These are phyloP conservation scores for Arxiozyma bovina DNA, from an alignment of 1,139 yeast genomes.

Conservation along the genomic window DNA sequence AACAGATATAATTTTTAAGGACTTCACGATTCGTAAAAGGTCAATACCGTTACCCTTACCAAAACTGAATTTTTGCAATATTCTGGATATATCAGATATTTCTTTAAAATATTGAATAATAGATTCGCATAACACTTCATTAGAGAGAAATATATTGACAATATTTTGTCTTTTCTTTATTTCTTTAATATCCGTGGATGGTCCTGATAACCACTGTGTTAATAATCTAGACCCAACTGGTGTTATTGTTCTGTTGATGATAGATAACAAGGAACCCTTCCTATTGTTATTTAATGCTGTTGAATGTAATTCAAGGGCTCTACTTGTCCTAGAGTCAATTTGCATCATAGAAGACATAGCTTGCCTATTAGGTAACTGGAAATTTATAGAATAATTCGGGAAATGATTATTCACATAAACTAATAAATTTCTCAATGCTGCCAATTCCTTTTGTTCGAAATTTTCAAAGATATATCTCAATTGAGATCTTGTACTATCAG, in stretches of 20 bases:
- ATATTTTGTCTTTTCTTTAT: conserved; percentile 54
- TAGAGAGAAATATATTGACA: conserved; percentile 45
- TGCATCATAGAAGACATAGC: conserved; percentile 50
- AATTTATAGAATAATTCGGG: conserved; percentile 42
- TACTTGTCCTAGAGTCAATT: conserved; percentile 75
- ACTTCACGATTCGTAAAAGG: conserved; percentile 37
- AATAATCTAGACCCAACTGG: conserved; percentile 72
- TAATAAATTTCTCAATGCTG: conserved; percentile 47
- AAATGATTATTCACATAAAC: conserved; percentile 50
- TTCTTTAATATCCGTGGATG: conserved; percentile 51
- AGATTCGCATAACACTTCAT: conserved; percentile 33
- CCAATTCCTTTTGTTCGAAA: conserved; percentile 39
- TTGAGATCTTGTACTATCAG: conserved; percentile 11
- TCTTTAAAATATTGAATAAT: conserved; percentile 32
- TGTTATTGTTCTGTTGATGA: conserved; percentile 67
- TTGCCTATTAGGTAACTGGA: conserved; percentile 45
- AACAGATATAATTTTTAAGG: conserved; percentile 28
- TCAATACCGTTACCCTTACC: conserved; percentile 41
- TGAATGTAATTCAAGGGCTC: conserved; percentile 64
- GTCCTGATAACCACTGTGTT: conserved; percentile 76
- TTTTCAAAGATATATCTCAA: conserved; percentile 22
- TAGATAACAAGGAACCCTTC: conserved; percentile 61
- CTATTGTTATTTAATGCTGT: conserved; percentile 50
- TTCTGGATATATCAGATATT: conserved; percentile 45
- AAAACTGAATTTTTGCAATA: conserved; percentile 44